Evolutionary conservation across 2,329 filamentous ascomycete genomes (phyloP).

Genomic region (Fusarium bactridioides): DNA sequence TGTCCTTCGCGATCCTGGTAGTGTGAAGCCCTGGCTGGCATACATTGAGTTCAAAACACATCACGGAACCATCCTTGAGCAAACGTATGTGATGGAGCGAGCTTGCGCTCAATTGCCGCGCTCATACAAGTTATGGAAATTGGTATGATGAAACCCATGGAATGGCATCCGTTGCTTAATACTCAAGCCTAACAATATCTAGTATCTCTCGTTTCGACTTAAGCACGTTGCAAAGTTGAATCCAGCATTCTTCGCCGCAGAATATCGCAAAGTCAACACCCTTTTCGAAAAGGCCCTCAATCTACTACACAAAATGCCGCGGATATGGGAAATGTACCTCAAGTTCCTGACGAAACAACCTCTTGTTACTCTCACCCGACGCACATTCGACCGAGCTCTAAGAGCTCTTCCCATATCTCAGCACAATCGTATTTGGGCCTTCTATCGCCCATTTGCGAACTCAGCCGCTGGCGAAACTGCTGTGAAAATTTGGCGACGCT

Average conservation of each 20-base stretch:
- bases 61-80: conserved; percentile 85
- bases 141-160: conserved; percentile 58
- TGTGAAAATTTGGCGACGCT: conserved; percentile 91
- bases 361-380: conserved; percentile 84
- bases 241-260: conserved; percentile 77
- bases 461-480: conserved; percentile 90
- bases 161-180: not conserved
- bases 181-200: not conserved
- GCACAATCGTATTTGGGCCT: conserved; percentile 92
- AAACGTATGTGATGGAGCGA: conserved; percentile 86
- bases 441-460: conserved; percentile 90
- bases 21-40: conserved; percentile 91
- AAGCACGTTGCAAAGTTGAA: conserved; percentile 86
- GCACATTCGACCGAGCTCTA: conserved; percentile 90
- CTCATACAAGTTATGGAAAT: conserved; percentile 98
- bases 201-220: conserved; percentile 87
- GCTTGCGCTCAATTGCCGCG: conserved; percentile 89
- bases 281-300: conserved; percentile 93
- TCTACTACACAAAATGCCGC: conserved; percentile 97
- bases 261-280: conserved; percentile 93
- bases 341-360: conserved; percentile 90
- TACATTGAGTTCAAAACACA: conserved; percentile 92
- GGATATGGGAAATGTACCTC: conserved; percentile 98
- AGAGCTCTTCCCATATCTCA: conserved; percentile 92
- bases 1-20: conserved; percentile 83